Evolutionary conservation across 352 stramenopile species (phyloP).

Genomic region (Phytopythium mirpurense): DNA sequence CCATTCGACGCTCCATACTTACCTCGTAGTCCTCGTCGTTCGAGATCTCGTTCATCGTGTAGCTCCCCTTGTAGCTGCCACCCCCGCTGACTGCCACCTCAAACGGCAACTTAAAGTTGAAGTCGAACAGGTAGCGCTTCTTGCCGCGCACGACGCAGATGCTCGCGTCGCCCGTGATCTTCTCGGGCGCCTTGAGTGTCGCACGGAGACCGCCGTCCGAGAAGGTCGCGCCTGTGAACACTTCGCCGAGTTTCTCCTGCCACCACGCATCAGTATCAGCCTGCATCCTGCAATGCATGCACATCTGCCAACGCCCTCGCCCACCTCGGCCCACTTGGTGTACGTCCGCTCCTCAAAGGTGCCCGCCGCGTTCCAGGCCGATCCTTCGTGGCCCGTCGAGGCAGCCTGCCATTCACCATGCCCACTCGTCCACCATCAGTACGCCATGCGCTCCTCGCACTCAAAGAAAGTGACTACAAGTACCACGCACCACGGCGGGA

Average conservation of each 20-base stretch:
- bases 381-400: conserved; percentile 56
- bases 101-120: conserved; percentile 71
- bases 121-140: conserved; percentile 88
- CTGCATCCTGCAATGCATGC: neutral
- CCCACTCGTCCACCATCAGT: neutral
- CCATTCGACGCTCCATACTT: conserved; percentile 1
- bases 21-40: conserved; percentile 88
- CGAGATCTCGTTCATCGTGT: conserved; percentile 79
- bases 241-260: conserved; percentile 50
- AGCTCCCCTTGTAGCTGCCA: conserved; percentile 51
- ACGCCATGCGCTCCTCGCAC: neutral
- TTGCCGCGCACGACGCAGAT: conserved; percentile 86
- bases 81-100: conserved; percentile 50
- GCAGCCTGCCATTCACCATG: conserved; percentile 7
- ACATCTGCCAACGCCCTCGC: neutral
- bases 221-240: conserved; percentile 41
- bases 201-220: conserved; percentile 33
- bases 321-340: conserved; percentile 76
- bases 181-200: conserved; percentile 56
- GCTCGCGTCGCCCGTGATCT: conserved; percentile 80
- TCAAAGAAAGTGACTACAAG: neutral
- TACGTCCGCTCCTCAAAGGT: conserved; percentile 90
- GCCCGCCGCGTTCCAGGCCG: conserved; percentile 89
- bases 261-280: neutral
- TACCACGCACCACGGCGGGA: conserved; percentile 18